Conservation (phyloP, 768 basidiomycete genomes). For the Lyophyllum atratum region DNA sequence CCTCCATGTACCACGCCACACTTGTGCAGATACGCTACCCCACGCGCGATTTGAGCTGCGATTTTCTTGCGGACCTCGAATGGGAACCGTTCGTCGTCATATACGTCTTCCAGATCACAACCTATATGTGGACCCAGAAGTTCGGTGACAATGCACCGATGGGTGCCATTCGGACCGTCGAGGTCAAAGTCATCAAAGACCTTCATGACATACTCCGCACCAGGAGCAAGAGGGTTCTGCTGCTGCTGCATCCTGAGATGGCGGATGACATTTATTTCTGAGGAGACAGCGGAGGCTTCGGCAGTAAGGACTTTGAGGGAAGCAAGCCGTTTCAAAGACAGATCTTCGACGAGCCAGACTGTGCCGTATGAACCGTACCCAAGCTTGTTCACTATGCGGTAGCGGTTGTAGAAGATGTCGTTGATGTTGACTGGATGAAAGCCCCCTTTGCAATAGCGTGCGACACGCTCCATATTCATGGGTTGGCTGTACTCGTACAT, state of each 20-base stretch:
- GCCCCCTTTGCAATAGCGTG: not conserved
- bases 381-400: slow-evolving; percentile 16
- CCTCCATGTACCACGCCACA: not conserved
- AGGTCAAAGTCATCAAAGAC: slow-evolving; percentile 13
- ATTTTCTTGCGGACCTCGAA: not conserved
- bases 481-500: not conserved
- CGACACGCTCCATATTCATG: not conserved
- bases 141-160: slow-evolving; percentile 15
- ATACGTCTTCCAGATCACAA: slow-evolving; percentile 6
- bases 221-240: not conserved
- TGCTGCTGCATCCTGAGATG: not conserved
- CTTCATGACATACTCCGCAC: slow-evolving; percentile 1
- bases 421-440: slow-evolving; percentile 14
- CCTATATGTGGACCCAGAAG: slow-evolving; percentile 11
- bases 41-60: not conserved
- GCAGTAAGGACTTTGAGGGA: not conserved
- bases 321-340: not conserved
- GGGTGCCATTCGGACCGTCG: slow-evolving; percentile 17
- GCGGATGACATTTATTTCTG: not conserved
- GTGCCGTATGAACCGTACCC: slow-evolving; percentile 15
- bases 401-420: slow-evolving; percentile 12
- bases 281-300: not conserved
- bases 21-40: slow-evolving; percentile 1
- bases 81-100: slow-evolving; percentile 4
- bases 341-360: slow-evolving; percentile 14